Evolutionary conservation across 1,139 yeast genomes (phyloP).

Genomic region (Protomyces gravidus): DNA sequence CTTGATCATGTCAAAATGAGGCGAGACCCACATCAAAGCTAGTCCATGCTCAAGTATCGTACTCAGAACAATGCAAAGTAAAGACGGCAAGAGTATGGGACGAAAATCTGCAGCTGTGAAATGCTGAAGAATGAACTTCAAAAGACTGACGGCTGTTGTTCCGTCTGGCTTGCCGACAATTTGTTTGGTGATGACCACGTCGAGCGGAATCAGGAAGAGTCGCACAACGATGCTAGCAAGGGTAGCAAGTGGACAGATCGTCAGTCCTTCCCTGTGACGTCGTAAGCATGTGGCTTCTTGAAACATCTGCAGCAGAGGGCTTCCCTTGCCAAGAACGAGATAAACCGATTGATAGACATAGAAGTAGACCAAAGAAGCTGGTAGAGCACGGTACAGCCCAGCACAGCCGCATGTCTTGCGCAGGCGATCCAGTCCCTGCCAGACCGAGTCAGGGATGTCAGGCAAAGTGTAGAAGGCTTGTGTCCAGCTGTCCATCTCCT

Average conservation of each 20-base stretch:
- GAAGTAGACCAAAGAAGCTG: constrained; percentile 1
- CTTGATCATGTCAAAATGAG: no score
- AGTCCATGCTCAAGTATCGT: background rate
- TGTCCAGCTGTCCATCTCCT: no score
- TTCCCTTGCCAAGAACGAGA: constrained; percentile 1
- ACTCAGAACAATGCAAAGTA: background rate
- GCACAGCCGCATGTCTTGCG: background rate
- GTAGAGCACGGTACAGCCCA: constrained; percentile 11
- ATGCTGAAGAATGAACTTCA: background rate
- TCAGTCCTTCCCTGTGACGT: no score
- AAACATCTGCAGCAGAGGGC: no score
- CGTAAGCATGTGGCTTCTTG: no score
- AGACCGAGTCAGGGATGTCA: no score
- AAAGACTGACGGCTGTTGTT: background rate
- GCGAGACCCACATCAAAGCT: no score
- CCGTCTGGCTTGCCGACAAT: constrained; percentile 9
- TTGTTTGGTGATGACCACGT: constrained; percentile 16
- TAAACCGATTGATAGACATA: background rate
- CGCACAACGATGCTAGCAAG: background rate
- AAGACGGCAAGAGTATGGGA: constrained; percentile 13
- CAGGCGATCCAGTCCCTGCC: no score
- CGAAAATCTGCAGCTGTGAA: constrained; percentile 2
- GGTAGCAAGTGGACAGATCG: background rate
- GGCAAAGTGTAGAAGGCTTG: no score
- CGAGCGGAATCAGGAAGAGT: constrained; percentile 12